Conservation (phyloP, 768 basidiomycete species). For the Sporobolomyces pararoseus region DNA sequence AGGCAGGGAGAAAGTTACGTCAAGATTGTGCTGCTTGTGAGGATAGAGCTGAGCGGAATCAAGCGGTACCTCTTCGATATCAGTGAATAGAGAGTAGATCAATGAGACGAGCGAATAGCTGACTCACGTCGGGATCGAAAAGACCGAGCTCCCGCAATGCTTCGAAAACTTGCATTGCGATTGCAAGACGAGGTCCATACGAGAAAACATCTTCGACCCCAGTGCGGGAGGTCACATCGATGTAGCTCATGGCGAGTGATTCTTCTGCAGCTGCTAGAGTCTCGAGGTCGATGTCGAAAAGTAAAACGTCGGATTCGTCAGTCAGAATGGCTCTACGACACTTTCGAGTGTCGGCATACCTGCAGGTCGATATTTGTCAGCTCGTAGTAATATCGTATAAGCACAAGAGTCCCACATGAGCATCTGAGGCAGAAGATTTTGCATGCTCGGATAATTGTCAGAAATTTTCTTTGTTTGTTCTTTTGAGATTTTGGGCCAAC, state of each 20-base stretch:
- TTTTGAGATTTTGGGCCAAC: neutral
- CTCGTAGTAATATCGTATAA: neutral
- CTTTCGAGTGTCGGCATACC: neutral
- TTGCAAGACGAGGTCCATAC: neutral
- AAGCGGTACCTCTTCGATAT: too few relatives aligned
- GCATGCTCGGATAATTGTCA: neutral
- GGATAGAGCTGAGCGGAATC: neutral
- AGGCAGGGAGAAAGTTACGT: neutral
- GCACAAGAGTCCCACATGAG: neutral
- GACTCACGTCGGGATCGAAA: neutral
- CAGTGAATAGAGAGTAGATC: too few relatives aligned
- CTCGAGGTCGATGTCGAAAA: neutral
- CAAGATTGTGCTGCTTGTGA: neutral
- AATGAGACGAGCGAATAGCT: too few relatives aligned
- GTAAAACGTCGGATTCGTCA: neutral
- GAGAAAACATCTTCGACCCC: neutral
- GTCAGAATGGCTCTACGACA: neutral
- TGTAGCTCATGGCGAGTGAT: too few relatives aligned
- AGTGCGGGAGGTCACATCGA: neutral
- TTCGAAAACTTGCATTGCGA: neutral
- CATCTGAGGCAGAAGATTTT: neutral
- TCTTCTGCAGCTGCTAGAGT: too few relatives aligned
- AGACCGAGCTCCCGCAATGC: neutral
- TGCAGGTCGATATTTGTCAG: neutral
- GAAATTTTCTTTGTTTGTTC: neutral